phyloP scores from a whole-genome alignment of 2,329 filamentous ascomycete species.

The Endothia cerciana region DNA sequence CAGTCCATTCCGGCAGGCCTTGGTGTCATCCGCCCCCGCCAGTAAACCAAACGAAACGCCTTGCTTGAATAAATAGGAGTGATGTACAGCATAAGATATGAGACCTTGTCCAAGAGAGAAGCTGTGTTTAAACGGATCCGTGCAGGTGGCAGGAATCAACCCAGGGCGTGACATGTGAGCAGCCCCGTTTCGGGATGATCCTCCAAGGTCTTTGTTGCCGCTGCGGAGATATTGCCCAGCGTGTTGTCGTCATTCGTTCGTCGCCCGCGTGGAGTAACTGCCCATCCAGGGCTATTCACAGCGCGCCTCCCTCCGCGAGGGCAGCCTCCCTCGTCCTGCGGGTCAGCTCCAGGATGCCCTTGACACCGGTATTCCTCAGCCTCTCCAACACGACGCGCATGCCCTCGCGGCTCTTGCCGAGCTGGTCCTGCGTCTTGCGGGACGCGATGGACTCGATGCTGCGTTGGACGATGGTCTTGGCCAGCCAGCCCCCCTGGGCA shows the following conservation, averaged over 20 bases:
- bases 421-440: slow-evolving; percentile 75
- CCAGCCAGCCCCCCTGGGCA: slow-evolving; percentile 42
- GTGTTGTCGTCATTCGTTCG: neutral
- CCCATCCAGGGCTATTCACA: slow-evolving; percentile 5
- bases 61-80: slow-evolving; percentile 23
- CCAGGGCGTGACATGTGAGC: neutral
- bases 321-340: slow-evolving; percentile 46
- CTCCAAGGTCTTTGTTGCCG: neutral
- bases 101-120: slow-evolving; percentile 1
- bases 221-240: neutral
- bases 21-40: neutral
- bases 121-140: neutral
- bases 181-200: neutral
- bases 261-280: neutral
- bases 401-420: slow-evolving; percentile 80
- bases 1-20: slow-evolving; percentile 20
- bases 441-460: slow-evolving; percentile 81
- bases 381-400: slow-evolving; percentile 82
- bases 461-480: slow-evolving; percentile 64
- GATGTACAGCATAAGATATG: slow-evolving; percentile 16
- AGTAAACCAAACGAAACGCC: slow-evolving; percentile 26
- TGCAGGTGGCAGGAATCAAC: neutral
- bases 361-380: slow-evolving; percentile 60
- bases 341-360: slow-evolving; percentile 61
- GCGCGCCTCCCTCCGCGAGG: slow-evolving; percentile 16